Base-by-base conservation (phyloP, 1,284 basidiomycete genomes). In the Malassezia furfur region DNA sequence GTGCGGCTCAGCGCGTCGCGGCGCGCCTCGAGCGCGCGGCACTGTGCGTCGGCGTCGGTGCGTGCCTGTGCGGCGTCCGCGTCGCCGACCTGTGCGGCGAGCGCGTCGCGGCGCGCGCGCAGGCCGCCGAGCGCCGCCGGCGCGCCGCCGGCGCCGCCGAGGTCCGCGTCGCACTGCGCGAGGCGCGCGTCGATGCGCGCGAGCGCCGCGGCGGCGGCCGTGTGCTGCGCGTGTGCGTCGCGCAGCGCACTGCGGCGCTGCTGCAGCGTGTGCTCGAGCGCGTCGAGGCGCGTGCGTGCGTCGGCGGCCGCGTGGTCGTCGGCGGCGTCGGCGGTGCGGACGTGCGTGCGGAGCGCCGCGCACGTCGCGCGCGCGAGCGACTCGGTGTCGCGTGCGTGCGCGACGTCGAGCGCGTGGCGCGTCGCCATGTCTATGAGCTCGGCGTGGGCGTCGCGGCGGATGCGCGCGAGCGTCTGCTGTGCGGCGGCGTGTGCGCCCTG, bases 391-490 rank as follows among this genome's bases (percentile, higher is more conserved):
- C 31, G 11, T 5, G 50, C 21, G 9, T 35, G 15, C 1, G 52
- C 21, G 15, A 25, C 39, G 5, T 54, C 46, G 15, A 39, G 8
- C 12, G 9, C 45, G 32, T 47, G 28, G 19, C 32, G 47, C n/a
- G 39, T 22, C 3, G 39, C 41, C 19, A 14, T 43, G 5, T 7
- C 15, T 9, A 9, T 3, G 14, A 38, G 15, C 7, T 47, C 45
- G 17, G n/a, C 31, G 31, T n/a, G 35, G 30, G 45, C 45, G 14
- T 8, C 19, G 57, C n/a, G 15, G 9, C 55, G 15, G 2, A 47
- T 59, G 14, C 65, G 64, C 55, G 60, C 62, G 11, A 59, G 64
- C 48, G 61, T 64, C 38, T 58, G 59, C 22, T 39, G 36, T 10
- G 50, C 54, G 12, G 54, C 50, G 17, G 34, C 30, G 17, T 52